Percentiles rank a stretch among this genome's conserved stretches.
These are phyloP conservation scores for Anethum foeniculum DNA, from an alignment of 140 eudicot genomes.

Conservation along the genomic window DNA sequence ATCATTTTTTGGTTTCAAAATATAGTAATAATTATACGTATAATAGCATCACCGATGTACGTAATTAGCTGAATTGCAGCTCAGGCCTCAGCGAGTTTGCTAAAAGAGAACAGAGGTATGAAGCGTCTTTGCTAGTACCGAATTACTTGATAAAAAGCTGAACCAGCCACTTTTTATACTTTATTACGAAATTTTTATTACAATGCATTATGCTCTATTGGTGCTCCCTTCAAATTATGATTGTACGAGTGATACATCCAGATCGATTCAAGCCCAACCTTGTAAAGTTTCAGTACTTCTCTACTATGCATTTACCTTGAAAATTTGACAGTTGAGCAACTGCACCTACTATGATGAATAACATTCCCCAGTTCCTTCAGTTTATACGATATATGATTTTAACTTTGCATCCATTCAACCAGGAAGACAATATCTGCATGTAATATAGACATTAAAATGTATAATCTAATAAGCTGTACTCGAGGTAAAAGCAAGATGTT, in stretches of 20 bases:
- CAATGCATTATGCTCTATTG: too few relatives aligned
- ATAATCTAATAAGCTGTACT: background rate
- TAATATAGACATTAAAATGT: background rate
- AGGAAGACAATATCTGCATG: background rate
- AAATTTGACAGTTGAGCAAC: background rate
- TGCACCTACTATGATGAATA: background rate
- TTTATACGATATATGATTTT: background rate
- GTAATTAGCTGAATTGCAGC: too few relatives aligned
- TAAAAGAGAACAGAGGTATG: too few relatives aligned
- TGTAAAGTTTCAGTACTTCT: background rate
- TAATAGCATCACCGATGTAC: too few relatives aligned
- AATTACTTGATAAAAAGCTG: background rate
- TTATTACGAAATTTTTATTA: too few relatives aligned
- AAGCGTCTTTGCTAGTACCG: background rate
- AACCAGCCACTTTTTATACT: background rate
- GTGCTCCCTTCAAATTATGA: too few relatives aligned
- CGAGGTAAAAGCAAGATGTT: background rate
- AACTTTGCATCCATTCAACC: background rate
- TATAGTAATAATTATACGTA: too few relatives aligned
- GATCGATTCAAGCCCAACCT: background rate
- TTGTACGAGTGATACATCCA: background rate
- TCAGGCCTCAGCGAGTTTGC: too few relatives aligned
- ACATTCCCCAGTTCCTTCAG: background rate
- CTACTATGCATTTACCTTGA: background rate
- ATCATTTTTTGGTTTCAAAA: too few relatives aligned